Conservation (phyloP, 495 filamentous ascomycete genomes). For the Apodospora peruviana region DNA sequence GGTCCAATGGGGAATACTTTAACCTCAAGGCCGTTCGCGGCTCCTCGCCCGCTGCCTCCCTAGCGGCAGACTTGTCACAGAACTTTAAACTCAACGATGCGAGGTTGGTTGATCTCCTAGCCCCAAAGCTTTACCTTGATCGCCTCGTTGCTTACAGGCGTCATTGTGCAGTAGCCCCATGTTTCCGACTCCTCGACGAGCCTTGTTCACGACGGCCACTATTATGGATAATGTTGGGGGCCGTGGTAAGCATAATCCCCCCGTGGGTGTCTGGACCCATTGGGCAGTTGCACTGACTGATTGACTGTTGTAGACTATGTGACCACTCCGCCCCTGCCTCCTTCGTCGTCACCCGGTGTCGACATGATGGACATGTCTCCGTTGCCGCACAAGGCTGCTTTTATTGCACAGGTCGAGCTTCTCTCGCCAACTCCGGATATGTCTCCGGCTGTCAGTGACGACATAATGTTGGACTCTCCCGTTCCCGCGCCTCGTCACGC, state of each 20-base stretch:
- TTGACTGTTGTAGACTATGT: conserved; percentile 50
- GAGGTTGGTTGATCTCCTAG: conserved; percentile 54
- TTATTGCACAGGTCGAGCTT: conserved; percentile 55
- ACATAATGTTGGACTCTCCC: conserved; percentile 46
- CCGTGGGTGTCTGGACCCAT: too few relatives aligned
- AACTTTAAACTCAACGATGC: conserved; percentile 89
- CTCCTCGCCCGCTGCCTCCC: conserved; percentile 82
- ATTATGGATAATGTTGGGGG: conserved; percentile 61
- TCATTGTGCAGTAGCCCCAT: conserved; percentile 62
- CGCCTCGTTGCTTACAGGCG: conserved; percentile 17
- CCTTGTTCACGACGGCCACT: conserved; percentile 76
- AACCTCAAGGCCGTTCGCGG: conserved; percentile 65
- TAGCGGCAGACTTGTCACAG: conserved; percentile 90
- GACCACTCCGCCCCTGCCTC: conserved; percentile 77
- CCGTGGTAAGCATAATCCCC: conserved; percentile 56
- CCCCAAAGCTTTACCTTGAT: background rate
- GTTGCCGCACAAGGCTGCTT: conserved; percentile 80
- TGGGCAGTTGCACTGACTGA: conserved; percentile 16
- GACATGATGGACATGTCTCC: conserved; percentile 95
- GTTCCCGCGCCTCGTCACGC: conserved; percentile 35
- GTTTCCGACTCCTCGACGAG: conserved; percentile 83
- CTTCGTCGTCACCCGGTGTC: conserved; percentile 70
- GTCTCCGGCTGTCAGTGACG: conserved; percentile 36
- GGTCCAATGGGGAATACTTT: conserved; percentile 65
- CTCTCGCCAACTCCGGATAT: conserved; percentile 59